phyloP scores from a whole-genome alignment of 441 rosid genomes.

The Erodium moschatum region DNA sequence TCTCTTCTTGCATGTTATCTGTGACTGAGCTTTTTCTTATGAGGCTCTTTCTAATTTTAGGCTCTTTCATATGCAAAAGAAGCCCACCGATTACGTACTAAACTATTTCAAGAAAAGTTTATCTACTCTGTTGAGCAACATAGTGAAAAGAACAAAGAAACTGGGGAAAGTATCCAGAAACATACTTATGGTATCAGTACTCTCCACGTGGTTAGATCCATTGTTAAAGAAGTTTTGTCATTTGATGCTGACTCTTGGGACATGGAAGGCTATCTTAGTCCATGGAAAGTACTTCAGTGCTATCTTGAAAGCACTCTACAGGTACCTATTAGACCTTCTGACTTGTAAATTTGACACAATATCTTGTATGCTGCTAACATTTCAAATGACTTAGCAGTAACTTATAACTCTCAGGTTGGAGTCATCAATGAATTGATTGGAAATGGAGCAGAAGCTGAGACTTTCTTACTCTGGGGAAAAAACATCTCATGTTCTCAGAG shows the following conservation, averaged over 20 bases:
- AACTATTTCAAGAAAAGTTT: conserved; percentile 65
- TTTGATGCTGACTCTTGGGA: conserved; percentile 36
- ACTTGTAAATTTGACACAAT: conserved; percentile 15
- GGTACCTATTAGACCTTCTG: conserved; percentile 34
- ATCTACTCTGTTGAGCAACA: conserved; percentile 52
- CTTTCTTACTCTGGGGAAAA: conserved; percentile 69
- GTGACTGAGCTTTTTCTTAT: conserved; percentile 11
- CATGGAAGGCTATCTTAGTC: conserved; percentile 59
- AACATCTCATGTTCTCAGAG: conserved; percentile 50
- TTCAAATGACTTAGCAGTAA: conserved; percentile 1
- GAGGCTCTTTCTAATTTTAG: conserved; percentile 31
- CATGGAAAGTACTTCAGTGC: conserved; percentile 81
- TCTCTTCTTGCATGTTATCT: not conserved
- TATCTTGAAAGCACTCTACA: conserved; percentile 92
- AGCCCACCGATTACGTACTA: conserved; percentile 60
- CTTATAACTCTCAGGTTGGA: conserved; percentile 51
- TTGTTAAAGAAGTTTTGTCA: conserved; percentile 55
- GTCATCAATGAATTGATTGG: conserved; percentile 64
- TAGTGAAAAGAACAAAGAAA: conserved; percentile 34
- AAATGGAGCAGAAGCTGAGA: conserved; percentile 73
- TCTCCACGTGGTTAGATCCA: conserved; percentile 39
- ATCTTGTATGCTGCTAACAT: not conserved
- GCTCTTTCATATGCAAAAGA: conserved; percentile 80
- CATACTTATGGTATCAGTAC: conserved; percentile 29
- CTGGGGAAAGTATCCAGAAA: conserved; percentile 37